phyloP scores from a whole-genome alignment of 2,329 filamentous ascomycete species.

The Verticillium nonalfalfae region DNA sequence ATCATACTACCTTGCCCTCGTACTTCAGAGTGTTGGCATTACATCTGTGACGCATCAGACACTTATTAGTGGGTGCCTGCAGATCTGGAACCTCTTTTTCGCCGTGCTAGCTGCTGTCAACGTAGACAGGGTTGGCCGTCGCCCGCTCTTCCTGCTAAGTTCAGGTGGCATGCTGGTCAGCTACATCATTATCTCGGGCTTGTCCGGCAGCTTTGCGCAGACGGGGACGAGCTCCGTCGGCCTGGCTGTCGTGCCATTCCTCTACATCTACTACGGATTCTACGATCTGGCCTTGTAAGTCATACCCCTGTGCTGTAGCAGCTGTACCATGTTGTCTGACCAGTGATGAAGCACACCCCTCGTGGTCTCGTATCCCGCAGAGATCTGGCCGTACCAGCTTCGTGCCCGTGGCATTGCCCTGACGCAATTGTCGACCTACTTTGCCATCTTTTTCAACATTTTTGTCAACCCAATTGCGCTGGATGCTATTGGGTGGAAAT shows the following conservation, averaged over 20 bases:
- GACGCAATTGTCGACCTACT: conserved; percentile 6
- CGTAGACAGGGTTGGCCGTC: conserved; percentile 19
- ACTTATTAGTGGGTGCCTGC: conserved; percentile 19
- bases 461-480: conserved; percentile 38
- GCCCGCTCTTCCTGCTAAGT: conserved; percentile 15
- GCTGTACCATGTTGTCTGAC: neutral
- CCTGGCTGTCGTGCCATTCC: conserved; percentile 30
- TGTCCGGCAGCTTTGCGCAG: conserved; percentile 26
- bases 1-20: conserved; percentile 22
- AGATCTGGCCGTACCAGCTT: conserved; percentile 21
- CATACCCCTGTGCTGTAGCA: neutral
- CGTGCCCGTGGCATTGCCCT: conserved; percentile 20
- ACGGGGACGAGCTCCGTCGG: conserved; percentile 21
- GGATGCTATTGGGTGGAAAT: conserved; percentile 32
- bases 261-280: conserved; percentile 33
- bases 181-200: conserved; percentile 32
- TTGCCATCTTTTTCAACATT: conserved; percentile 15
- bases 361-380: conserved; percentile 22
- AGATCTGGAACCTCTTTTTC: conserved; percentile 19
- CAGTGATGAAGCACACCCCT: conserved; percentile 23
- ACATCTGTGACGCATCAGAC: conserved; percentile 19
- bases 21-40: conserved; percentile 22
- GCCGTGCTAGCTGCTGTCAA: conserved; percentile 18
- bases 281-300: conserved; percentile 7
- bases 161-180: conserved; percentile 19